Base-by-base conservation (phyloP, 768 basidiomycete genomes). In the Amanita thiersii region DNA sequence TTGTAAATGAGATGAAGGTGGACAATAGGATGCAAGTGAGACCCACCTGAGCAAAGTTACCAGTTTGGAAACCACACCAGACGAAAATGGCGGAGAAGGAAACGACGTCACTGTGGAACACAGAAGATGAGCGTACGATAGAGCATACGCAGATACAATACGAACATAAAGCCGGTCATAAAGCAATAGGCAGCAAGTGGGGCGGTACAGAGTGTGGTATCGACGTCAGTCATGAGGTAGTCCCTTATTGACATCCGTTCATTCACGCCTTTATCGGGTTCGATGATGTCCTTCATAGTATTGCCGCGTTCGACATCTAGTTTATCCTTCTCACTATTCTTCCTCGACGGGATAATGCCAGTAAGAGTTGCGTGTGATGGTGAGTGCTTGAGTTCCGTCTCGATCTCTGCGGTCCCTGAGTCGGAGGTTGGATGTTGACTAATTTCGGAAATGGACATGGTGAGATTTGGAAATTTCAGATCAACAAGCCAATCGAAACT, bases 31-130 rank as follows among this genome's bases (percentile, higher is more conserved):
- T 35, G 23, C 3, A 39, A 17, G 17, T 23, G 10, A 24, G 10
- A 50, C 61, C 43, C 51, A 81, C 79, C 65, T 83, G 80, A 7
- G 76, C 69, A 49, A 77, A 76, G 55, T 86, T 86, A 39, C 83
- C 86, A 0, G 86, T 88, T 59, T 89, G 86, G 59, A 88, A 89
- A 10, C 81, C 86, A 57, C 81, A 84, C 85, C 87, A 90, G 9
- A 89, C 76, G 57, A 79, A 89, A 35, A 86, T 65, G 2, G 87
- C 81, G 32, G 83, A 77, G 64, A 89, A 89, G 2, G 76, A 78
- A 20, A 88, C 66, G 1, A 75, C 73, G 52, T 85, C 81, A 10
- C 84, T 87, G 47, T 23, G 30, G 15, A 17, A n/a, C 44, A 11
- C 15, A 23, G 24, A 36, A 14, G 28, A 14, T 28, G 8, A 41